phyloP scores from a whole-genome alignment of 129 eudicot genomes.

The Flaveria ramosissima region DNA sequence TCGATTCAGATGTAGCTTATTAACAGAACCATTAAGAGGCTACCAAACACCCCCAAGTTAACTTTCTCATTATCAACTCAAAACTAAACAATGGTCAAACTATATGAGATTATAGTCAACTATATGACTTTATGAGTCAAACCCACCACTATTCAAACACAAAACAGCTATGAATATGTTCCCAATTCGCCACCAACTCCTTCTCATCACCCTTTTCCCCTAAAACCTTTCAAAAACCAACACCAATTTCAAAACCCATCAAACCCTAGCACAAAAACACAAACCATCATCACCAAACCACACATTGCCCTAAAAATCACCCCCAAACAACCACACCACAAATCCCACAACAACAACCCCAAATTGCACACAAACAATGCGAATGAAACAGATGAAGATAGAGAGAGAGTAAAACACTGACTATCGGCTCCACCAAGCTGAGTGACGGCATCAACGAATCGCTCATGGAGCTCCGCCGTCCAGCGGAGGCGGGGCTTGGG shows the following conservation, averaged over 20 bases:
- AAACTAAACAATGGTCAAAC: constrained; percentile 6
- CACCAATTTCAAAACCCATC: constrained; percentile 10
- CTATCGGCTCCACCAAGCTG: constrained; percentile 99
- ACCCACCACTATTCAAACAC: neutral
- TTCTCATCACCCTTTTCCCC: neutral
- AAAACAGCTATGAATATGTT: constrained; percentile 4
- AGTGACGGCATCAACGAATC: constrained; percentile 92
- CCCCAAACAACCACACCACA: constrained; percentile 14
- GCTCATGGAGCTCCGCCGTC: constrained; percentile 92
- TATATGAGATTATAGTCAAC: constrained; percentile 13
- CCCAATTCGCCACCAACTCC: constrained; percentile 6
- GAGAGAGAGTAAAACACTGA: constrained; percentile 28
- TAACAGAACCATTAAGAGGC: too few species aligned
- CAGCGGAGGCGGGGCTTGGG: constrained; percentile 95
- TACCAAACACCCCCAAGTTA: neutral
- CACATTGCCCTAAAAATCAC: neutral
- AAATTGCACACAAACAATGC: neutral
- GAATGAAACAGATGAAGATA: neutral
- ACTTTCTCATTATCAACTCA: neutral
- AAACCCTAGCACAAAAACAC: constrained; percentile 11
- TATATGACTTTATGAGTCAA: neutral
- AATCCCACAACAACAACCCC: too few species aligned
- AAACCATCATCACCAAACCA: neutral
- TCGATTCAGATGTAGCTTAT: too few species aligned
- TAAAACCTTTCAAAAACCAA: constrained; percentile 9